phyloP scores from a whole-genome alignment of 768 basidiomycete genomes.

The Suillus alpinus region DNA sequence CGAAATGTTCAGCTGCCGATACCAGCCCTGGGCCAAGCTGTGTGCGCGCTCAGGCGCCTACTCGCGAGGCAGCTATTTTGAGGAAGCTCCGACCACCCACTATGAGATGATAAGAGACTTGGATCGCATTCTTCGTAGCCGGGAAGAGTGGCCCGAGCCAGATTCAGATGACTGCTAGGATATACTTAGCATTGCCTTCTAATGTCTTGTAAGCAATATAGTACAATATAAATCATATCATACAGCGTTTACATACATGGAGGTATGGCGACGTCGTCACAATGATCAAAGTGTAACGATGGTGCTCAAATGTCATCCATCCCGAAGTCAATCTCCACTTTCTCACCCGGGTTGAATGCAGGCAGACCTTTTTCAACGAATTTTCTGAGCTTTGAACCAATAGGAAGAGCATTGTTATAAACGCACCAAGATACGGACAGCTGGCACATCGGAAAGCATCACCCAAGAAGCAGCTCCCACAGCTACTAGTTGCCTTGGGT shows the following conservation, averaged over 20 bases:
- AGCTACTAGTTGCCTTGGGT: constrained; percentile 91
- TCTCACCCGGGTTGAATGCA: constrained; percentile 97
- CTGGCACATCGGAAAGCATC: constrained; percentile 97
- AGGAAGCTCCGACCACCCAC: not conserved
- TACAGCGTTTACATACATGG: not conserved
- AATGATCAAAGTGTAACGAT: not conserved
- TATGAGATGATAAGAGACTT: not conserved
- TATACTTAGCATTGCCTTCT: not conserved
- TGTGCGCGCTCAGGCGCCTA: no score
- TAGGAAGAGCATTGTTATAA: not conserved
- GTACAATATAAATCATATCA: not conserved
- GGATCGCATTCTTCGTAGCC: no score
- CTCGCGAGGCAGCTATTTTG: no score
- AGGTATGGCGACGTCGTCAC: not conserved
- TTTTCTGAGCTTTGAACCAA: constrained; percentile 12
- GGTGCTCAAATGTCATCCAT: constrained; percentile 79
- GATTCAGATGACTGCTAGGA: no score
- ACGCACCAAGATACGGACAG: constrained; percentile 93
- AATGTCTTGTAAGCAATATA: not conserved
- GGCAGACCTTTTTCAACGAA: constrained; percentile 72
- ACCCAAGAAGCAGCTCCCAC: constrained; percentile 95
- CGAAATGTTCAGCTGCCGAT: not conserved
- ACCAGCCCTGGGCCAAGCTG: no score
- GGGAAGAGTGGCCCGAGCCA: no score
- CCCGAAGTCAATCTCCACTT: constrained; percentile 85